These are phyloP conservation scores for Adansonia digitata DNA, from an alignment of 345 rosid species.

Conservation along the genomic window DNA sequence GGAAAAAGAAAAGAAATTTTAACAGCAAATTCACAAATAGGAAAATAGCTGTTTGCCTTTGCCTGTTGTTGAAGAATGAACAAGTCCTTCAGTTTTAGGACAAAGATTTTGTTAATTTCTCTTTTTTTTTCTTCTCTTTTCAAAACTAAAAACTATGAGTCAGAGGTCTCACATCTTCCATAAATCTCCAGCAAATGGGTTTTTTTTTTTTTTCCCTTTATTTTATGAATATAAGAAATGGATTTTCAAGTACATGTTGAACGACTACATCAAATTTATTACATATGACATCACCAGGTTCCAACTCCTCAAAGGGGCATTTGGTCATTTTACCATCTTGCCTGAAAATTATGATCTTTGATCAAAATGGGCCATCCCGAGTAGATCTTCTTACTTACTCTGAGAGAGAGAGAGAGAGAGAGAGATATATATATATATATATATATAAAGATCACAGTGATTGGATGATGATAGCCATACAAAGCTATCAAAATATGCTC, in stretches of 20 bases:
- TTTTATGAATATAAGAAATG: background rate
- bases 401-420: too few species aligned
- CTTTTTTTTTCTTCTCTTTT: background rate
- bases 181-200: slow-evolving; percentile 7
- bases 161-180: slow-evolving; percentile 21
- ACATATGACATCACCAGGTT: background rate
- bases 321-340: background rate
- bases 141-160: background rate
- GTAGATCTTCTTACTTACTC: background rate
- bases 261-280: slow-evolving; percentile 14
- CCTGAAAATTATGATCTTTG: slow-evolving; percentile 11
- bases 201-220: background rate
- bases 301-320: slow-evolving; percentile 14
- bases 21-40: slow-evolving; percentile 15
- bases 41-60: slow-evolving; percentile 22
- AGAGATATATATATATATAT: too few species aligned
- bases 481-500: background rate
- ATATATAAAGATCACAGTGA: slow-evolving; percentile 20
- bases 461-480: slow-evolving; percentile 21
- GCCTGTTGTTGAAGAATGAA: slow-evolving; percentile 17
- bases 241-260: background rate
- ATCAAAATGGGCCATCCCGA: slow-evolving; percentile 12
- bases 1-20: slow-evolving; percentile 3
- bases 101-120: slow-evolving; percentile 6
- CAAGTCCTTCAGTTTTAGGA: background rate